Evolutionary conservation across 768 basidiomycete species (phyloP).

Genomic region (Macrolepiota albuminosa): DNA sequence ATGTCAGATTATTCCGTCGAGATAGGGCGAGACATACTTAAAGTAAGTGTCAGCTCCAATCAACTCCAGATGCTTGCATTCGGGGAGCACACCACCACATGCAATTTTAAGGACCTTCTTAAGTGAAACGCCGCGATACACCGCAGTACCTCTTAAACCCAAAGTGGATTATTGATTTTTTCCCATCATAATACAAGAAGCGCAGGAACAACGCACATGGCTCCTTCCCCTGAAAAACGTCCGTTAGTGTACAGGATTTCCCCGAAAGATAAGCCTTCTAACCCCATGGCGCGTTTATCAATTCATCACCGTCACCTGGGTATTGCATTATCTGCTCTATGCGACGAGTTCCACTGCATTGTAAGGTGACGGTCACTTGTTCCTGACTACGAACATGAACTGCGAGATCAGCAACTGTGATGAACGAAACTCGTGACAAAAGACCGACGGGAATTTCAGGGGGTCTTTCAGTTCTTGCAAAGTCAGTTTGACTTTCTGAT

Average conservation of each 20-base stretch:
- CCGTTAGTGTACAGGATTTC: not conserved
- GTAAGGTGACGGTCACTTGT: slow-evolving; percentile 48
- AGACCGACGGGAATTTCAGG: slow-evolving; percentile 39
- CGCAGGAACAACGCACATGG: slow-evolving; percentile 29
- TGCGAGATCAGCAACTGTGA: not conserved
- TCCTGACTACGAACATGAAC: slow-evolving; percentile 27
- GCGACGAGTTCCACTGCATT: slow-evolving; percentile 50
- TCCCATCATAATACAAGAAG: too few species aligned
- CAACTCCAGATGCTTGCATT: slow-evolving; percentile 49
- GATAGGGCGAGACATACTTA: slow-evolving; percentile 30
- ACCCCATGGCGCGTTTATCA: slow-evolving; percentile 49
- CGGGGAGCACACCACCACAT: slow-evolving; percentile 44
- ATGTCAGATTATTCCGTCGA: not conserved
- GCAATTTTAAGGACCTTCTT: slow-evolving; percentile 51
- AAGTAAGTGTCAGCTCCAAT: slow-evolving; percentile 56
- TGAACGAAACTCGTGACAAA: not conserved
- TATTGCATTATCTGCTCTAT: slow-evolving; percentile 48
- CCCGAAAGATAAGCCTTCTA: slow-evolving; percentile 1
- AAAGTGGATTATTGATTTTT: not conserved
- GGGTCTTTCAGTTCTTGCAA: slow-evolving; percentile 47
- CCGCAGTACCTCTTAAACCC: slow-evolving; percentile 39
- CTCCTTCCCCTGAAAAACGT: slow-evolving; percentile 33
- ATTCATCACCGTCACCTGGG: slow-evolving; percentile 50
- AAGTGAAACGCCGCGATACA: slow-evolving; percentile 47
- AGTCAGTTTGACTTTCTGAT: slow-evolving; percentile 35